Evolutionary conservation across 179 eudicot species (phyloP).

Genomic region (Gypsophila paniculata): DNA sequence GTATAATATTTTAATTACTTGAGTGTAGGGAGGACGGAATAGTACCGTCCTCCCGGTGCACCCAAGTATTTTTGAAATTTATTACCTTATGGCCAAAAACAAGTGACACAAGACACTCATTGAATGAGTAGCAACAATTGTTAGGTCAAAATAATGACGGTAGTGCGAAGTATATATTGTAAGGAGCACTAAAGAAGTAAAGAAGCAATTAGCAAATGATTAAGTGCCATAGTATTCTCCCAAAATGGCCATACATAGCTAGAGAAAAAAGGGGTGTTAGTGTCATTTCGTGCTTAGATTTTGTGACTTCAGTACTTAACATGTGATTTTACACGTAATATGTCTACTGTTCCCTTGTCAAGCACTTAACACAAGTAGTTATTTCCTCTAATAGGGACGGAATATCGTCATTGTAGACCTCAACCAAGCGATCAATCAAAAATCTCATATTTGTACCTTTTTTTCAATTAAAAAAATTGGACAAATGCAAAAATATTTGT

Average conservation of each 20-base stretch:
- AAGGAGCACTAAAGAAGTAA: neutral
- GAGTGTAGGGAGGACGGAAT: too few relatives aligned
- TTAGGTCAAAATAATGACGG: neutral
- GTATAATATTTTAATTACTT: too few relatives aligned
- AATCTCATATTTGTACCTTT: too few relatives aligned
- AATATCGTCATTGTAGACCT: too few relatives aligned
- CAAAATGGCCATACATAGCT: neutral
- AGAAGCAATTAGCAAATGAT: conserved; percentile 6
- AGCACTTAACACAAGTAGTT: conserved; percentile 8
- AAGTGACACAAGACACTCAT: neutral
- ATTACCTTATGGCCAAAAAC: neutral
- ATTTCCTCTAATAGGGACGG: too few relatives aligned
- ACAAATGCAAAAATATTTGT: too few relatives aligned
- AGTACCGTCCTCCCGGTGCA: too few relatives aligned
- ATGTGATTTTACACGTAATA: conserved; percentile 12
- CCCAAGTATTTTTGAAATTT: too few relatives aligned
- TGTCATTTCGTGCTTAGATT: neutral
- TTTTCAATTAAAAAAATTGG: too few relatives aligned
- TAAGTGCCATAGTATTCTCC: neutral
- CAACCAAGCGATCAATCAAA: too few relatives aligned
- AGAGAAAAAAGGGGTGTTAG: neutral
- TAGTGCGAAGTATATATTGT: neutral
- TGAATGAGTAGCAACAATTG: neutral
- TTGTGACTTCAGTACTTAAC: neutral
- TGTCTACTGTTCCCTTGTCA: conserved; percentile 23